Evolutionary conservation across 768 basidiomycete species (phyloP).

Genomic region (Mycena crocata): DNA sequence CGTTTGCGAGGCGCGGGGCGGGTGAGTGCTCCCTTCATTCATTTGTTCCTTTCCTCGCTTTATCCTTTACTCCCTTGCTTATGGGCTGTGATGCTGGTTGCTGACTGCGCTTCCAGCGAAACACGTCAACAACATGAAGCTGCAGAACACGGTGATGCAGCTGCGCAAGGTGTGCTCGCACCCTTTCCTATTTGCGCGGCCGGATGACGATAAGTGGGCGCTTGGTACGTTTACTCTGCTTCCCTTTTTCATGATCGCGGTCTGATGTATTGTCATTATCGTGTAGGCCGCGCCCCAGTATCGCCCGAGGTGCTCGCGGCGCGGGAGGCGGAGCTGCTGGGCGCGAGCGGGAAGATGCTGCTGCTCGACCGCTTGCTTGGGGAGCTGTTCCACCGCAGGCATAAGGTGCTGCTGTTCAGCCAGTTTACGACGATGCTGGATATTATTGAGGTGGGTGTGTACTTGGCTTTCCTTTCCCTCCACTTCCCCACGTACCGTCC

Average conservation of each 20-base stretch:
- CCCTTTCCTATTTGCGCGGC: slow-evolving; percentile 79
- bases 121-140: slow-evolving; percentile 90
- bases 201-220: slow-evolving; percentile 22
- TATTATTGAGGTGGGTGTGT: slow-evolving; percentile 86
- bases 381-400: slow-evolving; percentile 81
- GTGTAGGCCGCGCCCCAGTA: not conserved
- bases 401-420: slow-evolving; percentile 89
- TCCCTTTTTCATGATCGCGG: not conserved
- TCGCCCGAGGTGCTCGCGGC: slow-evolving; percentile 49
- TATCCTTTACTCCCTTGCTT: slow-evolving; percentile 3
- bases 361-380: slow-evolving; percentile 88
- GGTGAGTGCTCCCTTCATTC: slow-evolving; percentile 52
- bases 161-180: slow-evolving; percentile 96
- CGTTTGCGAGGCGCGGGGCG: slow-evolving; percentile 67
- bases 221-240: not conserved
- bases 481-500: not conserved
- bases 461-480: not conserved
- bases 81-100: not conserved
- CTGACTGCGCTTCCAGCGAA: slow-evolving; percentile 61
- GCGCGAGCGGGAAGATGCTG: slow-evolving; percentile 97
- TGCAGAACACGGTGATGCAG: slow-evolving; percentile 98
- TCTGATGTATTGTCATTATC: not conserved
- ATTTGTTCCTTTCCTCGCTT: not conserved
- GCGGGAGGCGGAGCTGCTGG: slow-evolving; percentile 83
- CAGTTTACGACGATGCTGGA: slow-evolving; percentile 98